Evolutionary conservation across 306 rosid species (phyloP), one percentile per base, ranked within the genome.

Genomic region (Glycine tomentella): DNA sequence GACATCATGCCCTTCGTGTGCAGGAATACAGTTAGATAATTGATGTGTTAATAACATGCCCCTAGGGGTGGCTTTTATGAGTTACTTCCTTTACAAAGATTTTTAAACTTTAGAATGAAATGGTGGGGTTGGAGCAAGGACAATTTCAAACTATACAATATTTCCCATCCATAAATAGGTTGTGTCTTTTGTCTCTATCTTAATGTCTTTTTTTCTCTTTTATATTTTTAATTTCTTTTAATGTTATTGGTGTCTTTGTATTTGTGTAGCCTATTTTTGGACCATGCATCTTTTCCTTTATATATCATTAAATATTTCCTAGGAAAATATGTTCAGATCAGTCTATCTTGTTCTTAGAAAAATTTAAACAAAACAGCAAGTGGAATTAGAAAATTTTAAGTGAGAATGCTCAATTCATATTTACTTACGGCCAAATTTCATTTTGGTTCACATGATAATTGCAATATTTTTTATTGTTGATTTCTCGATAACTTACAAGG

Each of bases 1-100:
- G 88, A 80, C 84, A 84, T 86, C 86, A 83, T 66, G 55, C 80
- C 97, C 86, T 75, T 85, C 89, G 90, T 89, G 96, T 86, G 84
- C 16, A 15, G 9, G 31, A 70, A 34, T 34, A 69, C 9, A 25
- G 4, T 57, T 57, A 17, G 31, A 25, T 25, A 1, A 25, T 25
- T 25, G 13, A 57, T 57, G 34, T 16, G 61, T 55, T 58, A 25
- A 69, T 68, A 63, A 74, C 79, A 81, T 64, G 67, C 46, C 20
- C 31, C 67, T 45, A 3, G n/a, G 36, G 59, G 59, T 74, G 49
- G 78, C 69, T 74, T 63, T 81, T 71, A 16, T 12, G 36, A 59
- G 42, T 57, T 40, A 67, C 66, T 80, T 75, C 69, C 78, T 46
- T 10, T 9, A 56, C 71, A 33, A 36, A 73, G 33, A 73, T 25